phyloP scores from a whole-genome alignment of 208 protist genomes.

The Leishmania tarentolae region DNA sequence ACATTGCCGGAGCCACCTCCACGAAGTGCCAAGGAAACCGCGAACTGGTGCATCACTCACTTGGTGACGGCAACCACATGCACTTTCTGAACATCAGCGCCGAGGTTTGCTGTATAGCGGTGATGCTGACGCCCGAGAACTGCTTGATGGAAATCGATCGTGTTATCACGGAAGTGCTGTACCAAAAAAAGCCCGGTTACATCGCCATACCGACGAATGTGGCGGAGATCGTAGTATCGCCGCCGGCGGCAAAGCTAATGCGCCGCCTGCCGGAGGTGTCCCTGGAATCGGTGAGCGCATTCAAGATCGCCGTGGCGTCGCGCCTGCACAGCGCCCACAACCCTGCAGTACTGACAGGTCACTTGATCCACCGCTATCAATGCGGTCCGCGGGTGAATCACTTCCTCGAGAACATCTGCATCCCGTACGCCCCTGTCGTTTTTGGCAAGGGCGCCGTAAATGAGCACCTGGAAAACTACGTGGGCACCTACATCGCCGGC shows the following conservation, averaged over 20 bases:
- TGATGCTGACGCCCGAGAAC: constrained; percentile 48
- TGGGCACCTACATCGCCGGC: constrained; percentile 53
- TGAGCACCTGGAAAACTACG: constrained; percentile 50
- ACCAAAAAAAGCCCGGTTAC: constrained; percentile 57
- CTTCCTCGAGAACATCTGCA: constrained; percentile 43
- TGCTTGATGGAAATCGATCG: constrained; percentile 53
- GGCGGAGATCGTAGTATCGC: constrained; percentile 35
- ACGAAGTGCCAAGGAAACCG: constrained; percentile 27
- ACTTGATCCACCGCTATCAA: constrained; percentile 45
- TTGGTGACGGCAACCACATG: constrained; percentile 51
- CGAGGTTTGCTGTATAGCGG: constrained; percentile 44
- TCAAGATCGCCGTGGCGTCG: constrained; percentile 28
- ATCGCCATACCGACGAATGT: constrained; percentile 46
- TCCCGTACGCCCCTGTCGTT: constrained; percentile 41
- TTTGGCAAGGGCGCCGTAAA: constrained; percentile 52
- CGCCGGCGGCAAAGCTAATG: constrained; percentile 38
- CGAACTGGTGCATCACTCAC: constrained; percentile 52
- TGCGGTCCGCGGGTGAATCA: constrained; percentile 28
- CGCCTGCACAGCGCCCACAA: constrained; percentile 24
- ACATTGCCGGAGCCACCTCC: constrained; percentile 46
- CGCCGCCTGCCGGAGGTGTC: constrained; percentile 30
- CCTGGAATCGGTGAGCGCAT: constrained; percentile 29
- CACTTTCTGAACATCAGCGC: constrained; percentile 43
- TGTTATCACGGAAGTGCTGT: constrained; percentile 53
- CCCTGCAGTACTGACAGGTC: constrained; percentile 43